Conservation (phyloP, 140 eudicot genomes). For the Anethum foeniculum region DNA sequence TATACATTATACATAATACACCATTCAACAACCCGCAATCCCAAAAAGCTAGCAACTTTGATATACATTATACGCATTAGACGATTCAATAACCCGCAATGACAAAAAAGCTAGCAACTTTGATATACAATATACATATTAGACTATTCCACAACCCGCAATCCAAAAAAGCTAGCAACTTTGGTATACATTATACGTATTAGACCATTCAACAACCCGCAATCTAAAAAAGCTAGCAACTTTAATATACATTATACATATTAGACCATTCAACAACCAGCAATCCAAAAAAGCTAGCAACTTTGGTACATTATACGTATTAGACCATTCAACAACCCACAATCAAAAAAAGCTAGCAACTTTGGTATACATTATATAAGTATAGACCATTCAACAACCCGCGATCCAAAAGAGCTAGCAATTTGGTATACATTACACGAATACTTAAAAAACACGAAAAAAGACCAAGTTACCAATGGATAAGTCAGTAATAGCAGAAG, state of each 20-base stretch:
- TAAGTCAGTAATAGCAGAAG: conserved; percentile 53
- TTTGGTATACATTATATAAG: no score
- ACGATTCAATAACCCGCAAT: background rate
- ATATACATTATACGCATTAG: no score
- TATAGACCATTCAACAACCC: no score
- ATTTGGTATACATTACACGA: background rate
- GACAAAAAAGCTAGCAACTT: background rate
- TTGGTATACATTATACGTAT: background rate
- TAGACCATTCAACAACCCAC: no score
- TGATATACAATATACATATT: background rate
- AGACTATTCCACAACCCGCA: background rate
- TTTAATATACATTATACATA: background rate
- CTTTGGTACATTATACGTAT: no score
- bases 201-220: background rate
- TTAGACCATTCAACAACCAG: background rate
- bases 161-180: background rate
- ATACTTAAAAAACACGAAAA: no score
- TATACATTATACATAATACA: no score
- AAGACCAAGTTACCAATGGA: conserved; percentile 39
- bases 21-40: no score
- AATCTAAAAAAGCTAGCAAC: background rate
- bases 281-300: no score
- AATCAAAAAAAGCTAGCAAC: background rate
- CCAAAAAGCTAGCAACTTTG: no score
- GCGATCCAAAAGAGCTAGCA: no score